These are phyloP conservation scores for Solanum rostratum DNA, from an alignment of 257 asterid genomes.

Conservation along the genomic window DNA sequence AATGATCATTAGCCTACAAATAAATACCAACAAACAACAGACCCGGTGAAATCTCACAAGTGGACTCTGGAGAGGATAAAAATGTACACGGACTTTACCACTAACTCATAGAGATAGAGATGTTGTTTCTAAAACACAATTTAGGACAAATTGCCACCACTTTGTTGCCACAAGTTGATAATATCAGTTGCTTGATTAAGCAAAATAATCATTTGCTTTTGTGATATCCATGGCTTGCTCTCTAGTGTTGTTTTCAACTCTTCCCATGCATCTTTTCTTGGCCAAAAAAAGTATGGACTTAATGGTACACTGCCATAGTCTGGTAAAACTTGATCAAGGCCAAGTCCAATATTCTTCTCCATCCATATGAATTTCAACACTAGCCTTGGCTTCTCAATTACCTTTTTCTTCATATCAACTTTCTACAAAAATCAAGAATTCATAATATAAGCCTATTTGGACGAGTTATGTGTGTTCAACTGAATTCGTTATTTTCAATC, in stretches of 20 bases:
- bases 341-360: slow-evolving; percentile 42
- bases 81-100: no score
- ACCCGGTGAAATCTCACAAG: no score
- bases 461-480: not conserved
- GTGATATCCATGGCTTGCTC: slow-evolving; percentile 41
- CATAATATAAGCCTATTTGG: no score
- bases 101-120: no score
- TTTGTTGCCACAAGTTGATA: slow-evolving; percentile 45
- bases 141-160: slow-evolving; percentile 36
- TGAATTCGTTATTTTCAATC: not conserved
- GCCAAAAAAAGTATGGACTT: slow-evolving; percentile 44
- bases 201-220: slow-evolving; percentile 41
- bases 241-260: slow-evolving; percentile 33
- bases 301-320: slow-evolving; percentile 33
- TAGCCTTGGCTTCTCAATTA: slow-evolving; percentile 23
- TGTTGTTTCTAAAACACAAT: not conserved
- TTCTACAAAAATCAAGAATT: slow-evolving; percentile 15
- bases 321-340: slow-evolving; percentile 31
- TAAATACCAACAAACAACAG: not conserved
- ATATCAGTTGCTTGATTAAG: slow-evolving; percentile 49
- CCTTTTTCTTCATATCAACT: slow-evolving; percentile 8
- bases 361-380: slow-evolving; percentile 44
- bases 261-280: slow-evolving; percentile 51
- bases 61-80: no score
- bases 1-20: not conserved